Evolutionary conservation across 495 filamentous ascomycete genomes (phyloP), one percentile per base, ranked within the genome.

Genomic region (Rostrohypoxylon terebratum): DNA sequence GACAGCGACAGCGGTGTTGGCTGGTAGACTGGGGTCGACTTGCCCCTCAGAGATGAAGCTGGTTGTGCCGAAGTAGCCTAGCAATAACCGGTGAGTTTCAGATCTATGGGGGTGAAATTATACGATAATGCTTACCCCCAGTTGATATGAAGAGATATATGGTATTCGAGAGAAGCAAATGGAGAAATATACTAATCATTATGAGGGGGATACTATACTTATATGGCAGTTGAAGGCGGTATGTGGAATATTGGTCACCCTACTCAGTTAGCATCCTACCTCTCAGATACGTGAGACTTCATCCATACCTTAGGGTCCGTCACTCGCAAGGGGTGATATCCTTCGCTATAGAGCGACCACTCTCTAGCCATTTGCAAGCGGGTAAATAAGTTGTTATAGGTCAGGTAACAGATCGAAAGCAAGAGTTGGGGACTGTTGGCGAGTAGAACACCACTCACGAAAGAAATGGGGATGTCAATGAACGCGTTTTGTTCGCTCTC

Each of bases 351-450:
- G 0, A 67, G 50, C 3, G 71, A 63, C 71, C 74, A 77, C 36
- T 77, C 74, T 14, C 61, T 50, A 1, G 67, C 74, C 60, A 72
- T 63, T 23, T 74, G 71, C n/a, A 77, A 61, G 14, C 68, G 68
- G 20, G 74, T 77, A 28, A 77, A 77, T 18, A 77, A 20, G 48
- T 74, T 74, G 16, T 77, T 66, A 44, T 64, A 61, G 18, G 60
- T 68, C 14, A 87, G 67, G 62, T 87, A 86, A 5, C 78, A 65
- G 13, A 80, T 55, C 6, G 83, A 85, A 11, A 86, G 68, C 13
- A 83, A 38, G 1, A 78, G 51, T 54, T 88, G 84, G 0, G 84
- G 84, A 4, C 73, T 53, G 65, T 86, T 86, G 58, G 81, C 82
- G 6, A 82, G 51, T 13, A 81, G 23, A 5, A 82, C 79, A 8